These are phyloP conservation scores for Diaporthe sp. DNA, from an alignment of 2,329 filamentous ascomycete genomes.

Conservation along the genomic window DNA sequence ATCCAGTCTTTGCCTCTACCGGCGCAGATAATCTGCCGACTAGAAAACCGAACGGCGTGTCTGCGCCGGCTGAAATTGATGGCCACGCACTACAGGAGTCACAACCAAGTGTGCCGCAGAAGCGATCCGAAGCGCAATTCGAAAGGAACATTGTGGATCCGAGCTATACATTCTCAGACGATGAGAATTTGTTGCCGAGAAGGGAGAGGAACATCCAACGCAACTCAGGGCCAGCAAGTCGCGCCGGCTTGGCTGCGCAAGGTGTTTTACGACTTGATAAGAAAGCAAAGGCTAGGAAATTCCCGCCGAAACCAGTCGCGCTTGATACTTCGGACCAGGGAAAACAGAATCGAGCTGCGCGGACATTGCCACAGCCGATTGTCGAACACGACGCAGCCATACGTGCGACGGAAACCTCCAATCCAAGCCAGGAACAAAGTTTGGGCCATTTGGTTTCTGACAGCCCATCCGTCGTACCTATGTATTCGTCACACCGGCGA, in stretches of 20 bases:
- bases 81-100: not conserved
- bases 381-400: not conserved
- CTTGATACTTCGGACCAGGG: not conserved
- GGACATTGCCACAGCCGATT: not conserved
- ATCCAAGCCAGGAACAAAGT: not conserved
- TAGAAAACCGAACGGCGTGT: not conserved
- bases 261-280: not conserved
- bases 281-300: not conserved
- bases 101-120: not conserved
- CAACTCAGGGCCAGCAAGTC: not conserved
- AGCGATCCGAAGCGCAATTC: not conserved
- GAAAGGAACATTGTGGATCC: conserved; percentile 39
- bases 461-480: not conserved
- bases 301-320: not conserved
- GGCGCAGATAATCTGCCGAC: conserved; percentile 46
- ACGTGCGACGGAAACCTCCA: not conserved
- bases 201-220: conserved; percentile 4
- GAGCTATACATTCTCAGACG: conserved; percentile 49
- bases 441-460: not conserved
- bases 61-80: not conserved
- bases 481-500: not conserved
- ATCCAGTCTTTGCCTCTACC: conserved; percentile 45
- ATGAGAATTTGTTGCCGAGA: conserved; percentile 44
- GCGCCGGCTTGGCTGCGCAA: conserved; percentile 3
- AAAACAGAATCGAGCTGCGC: not conserved